Percentiles rank a stretch among this genome's conserved stretches.
These are phyloP conservation scores for Lanmaoa rubissima DNA, from an alignment of 768 basidiomycete species.

Conservation along the genomic window DNA sequence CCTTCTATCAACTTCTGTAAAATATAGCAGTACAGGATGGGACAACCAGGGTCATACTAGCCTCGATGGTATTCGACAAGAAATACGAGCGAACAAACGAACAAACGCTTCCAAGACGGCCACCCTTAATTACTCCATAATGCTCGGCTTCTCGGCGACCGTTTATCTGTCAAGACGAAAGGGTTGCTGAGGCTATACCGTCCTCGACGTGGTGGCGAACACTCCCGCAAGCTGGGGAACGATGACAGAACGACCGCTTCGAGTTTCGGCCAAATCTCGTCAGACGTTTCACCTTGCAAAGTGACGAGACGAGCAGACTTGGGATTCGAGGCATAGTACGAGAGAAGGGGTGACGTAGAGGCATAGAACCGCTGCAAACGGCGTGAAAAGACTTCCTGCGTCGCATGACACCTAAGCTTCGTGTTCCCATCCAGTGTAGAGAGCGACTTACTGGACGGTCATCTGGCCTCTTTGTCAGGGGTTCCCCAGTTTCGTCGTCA, in stretches of 20 bases:
- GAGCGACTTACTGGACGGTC: conserved; percentile 77
- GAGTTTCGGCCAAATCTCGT: conserved; percentile 88
- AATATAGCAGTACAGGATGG: conserved; percentile 10
- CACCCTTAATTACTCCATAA: conserved; percentile 16
- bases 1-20: background rate
- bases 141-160: conserved; percentile 8
- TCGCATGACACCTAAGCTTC: conserved; percentile 2
- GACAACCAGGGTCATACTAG: conserved; percentile 5
- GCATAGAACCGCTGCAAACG: conserved; percentile 76
- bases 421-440: background rate
- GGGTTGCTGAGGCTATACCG: conserved; percentile 56
- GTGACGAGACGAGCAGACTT: conserved; percentile 49
- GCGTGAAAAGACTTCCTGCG: conserved; percentile 73
- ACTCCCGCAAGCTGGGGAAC: conserved; percentile 61
- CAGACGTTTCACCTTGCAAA: conserved; percentile 71
- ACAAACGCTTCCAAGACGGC: background rate
- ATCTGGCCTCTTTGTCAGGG: conserved; percentile 83
- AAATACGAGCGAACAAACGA: background rate
- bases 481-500: conserved; percentile 87
- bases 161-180: conserved; percentile 35
- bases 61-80: conserved; percentile 1
- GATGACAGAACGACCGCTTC: conserved; percentile 55
- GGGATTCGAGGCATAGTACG: conserved; percentile 54
- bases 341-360: conserved; percentile 77
- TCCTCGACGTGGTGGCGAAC: conserved; percentile 44